Evolutionary conservation across 2,329 filamentous ascomycete species (phyloP).

Genomic region (Aspergillus costaricaensis): DNA sequence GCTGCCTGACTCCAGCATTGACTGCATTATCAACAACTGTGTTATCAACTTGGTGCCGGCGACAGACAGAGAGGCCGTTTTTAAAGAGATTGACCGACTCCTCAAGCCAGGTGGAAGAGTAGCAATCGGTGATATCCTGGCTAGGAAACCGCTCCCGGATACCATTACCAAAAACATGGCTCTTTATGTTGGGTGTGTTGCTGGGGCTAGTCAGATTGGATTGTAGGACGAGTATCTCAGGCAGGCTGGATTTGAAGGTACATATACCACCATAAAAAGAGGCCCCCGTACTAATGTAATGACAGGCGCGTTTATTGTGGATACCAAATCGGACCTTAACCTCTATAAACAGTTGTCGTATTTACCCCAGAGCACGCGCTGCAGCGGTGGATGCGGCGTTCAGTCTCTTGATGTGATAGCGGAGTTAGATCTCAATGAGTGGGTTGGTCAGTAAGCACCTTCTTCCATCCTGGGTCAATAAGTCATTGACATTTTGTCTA

Average conservation of each 20-base stretch:
- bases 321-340: slow-evolving; percentile 52
- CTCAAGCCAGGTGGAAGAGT: slow-evolving; percentile 60
- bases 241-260: slow-evolving; percentile 55
- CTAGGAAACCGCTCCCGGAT: slow-evolving; percentile 51
- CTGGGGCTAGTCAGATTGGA: slow-evolving; percentile 56
- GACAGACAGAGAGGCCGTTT: slow-evolving; percentile 56
- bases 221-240: slow-evolving; percentile 57
- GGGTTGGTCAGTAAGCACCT: slow-evolving; percentile 47
- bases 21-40: slow-evolving; percentile 66
- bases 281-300: not conserved
- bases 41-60: slow-evolving; percentile 62
- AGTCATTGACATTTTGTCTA: slow-evolving; percentile 21
- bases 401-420: slow-evolving; percentile 18
- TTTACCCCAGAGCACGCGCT: slow-evolving; percentile 24
- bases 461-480: not conserved
- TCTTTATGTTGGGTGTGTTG: slow-evolving; percentile 62
- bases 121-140: slow-evolving; percentile 62
- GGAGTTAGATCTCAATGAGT: slow-evolving; percentile 52
- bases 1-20: slow-evolving; percentile 45
- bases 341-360: slow-evolving; percentile 42
- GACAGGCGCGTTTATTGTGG: slow-evolving; percentile 48
- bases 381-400: slow-evolving; percentile 9
- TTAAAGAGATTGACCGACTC: slow-evolving; percentile 60
- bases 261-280: slow-evolving; percentile 1
- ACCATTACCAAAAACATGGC: slow-evolving; percentile 53